phyloP scores from a whole-genome alignment of 1,139 yeast genomes.

The Wickerhamiella infanticola region DNA sequence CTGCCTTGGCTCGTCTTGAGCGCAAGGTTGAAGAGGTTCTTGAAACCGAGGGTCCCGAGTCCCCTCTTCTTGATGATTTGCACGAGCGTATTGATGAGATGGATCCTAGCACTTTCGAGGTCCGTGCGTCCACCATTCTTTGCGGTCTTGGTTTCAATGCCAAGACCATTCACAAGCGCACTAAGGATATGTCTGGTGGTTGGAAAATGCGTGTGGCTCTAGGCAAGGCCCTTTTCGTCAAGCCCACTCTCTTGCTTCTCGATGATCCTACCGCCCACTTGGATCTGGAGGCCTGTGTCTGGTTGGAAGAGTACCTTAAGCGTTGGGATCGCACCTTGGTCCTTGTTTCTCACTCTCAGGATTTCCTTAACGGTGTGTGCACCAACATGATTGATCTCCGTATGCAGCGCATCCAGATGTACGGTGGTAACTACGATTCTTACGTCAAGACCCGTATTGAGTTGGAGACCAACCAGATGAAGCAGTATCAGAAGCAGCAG shows the following conservation, averaged over 20 bases:
- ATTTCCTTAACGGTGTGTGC: constrained; percentile 98
- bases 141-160: constrained; percentile 95
- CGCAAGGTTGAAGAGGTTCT: constrained; percentile 80
- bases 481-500: constrained; percentile 92
- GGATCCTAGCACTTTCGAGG: constrained; percentile 93
- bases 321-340: constrained; percentile 87
- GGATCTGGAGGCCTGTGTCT: constrained; percentile 98
- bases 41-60: constrained; percentile 88
- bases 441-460: constrained; percentile 89
- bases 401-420: constrained; percentile 47
- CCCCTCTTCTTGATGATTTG: constrained; percentile 66
- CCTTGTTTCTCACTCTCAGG: constrained; percentile 95
- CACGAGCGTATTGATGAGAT: constrained; percentile 91
- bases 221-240: constrained; percentile 66
- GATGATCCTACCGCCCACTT: constrained; percentile 99
- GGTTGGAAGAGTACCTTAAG: constrained; percentile 97
- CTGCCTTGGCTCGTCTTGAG: constrained; percentile 81
- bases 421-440: constrained; percentile 98
- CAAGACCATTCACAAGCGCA: constrained; percentile 69
- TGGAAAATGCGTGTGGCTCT: constrained; percentile 90
- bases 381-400: constrained; percentile 97
- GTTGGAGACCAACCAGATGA: constrained; percentile 94
- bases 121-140: constrained; percentile 88
- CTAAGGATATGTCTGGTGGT: constrained; percentile 99
- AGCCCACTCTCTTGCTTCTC: constrained; percentile 42